Base-by-base conservation (phyloP, 2,329 filamentous ascomycete species). In the Geosmithia flava region DNA sequence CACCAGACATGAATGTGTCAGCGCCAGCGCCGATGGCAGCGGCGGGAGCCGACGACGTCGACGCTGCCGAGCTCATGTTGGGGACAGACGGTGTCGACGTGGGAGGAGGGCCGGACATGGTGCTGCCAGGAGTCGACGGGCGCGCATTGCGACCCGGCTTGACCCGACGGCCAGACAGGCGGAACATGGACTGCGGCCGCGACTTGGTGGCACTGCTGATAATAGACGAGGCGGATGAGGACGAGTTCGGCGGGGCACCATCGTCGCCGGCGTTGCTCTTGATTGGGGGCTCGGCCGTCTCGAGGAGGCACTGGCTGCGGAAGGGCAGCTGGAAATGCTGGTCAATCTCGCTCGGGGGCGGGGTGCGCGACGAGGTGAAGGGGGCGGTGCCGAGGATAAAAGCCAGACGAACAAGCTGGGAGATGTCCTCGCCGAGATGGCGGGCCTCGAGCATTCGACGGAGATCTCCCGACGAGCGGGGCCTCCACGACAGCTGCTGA, bases 381-480 rank as follows among this genome's bases (percentile, higher is more conserved):
- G 66, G 66, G 10, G 64, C 61, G 30, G 64, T 68, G 42, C 68
- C 68, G 2, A 71, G 62, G 11, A 68, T 68, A 48, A 67, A 70
- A 20, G 68, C 66, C 42, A 68, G 58, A 39, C 68, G 66, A 20
- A 71, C 65, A n/a, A 71, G 57, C 15, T 60, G 62, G 7, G 64
- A 63, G 33, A 68, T 62, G 44, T 69, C 65, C 48, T 62, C 59
- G 39, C 64, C 64, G 2, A 71, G 59, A 39, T 71, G 68, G 17
- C 68, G 64, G 42, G 65, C 63, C 53, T 71, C 68, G 42, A 71
- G 66, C 56, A 70, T 67, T 13, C 67, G 66, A 59, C 64, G 68
- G 20, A 71, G 57, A 29, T 70, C 66, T 2, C 65, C 65, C 2
- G 68, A 70, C 2, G 65, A 68, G 8, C 67, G 61, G 1, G 66